Base-by-base conservation (phyloP, 768 basidiomycete genomes). In the Gymnopilus junonius region DNA sequence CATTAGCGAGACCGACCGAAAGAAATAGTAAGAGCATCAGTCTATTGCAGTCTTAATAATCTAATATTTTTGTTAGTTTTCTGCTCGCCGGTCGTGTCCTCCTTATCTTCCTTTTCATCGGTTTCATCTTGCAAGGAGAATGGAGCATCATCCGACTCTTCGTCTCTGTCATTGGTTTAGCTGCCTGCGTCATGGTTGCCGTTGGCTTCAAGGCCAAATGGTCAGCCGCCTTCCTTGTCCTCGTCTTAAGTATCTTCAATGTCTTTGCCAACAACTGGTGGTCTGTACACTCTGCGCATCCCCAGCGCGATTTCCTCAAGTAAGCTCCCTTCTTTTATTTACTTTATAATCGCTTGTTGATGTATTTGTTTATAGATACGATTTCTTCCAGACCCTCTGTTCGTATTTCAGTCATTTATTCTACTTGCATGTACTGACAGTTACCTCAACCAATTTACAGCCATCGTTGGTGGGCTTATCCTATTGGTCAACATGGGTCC, bases 191-290 rank as follows among this genome's bases (percentile, higher is more conserved):
- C 72, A 98, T 97, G 93, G 96, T 99, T 51, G 97, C 96, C 10
- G 85, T 99, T 64, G 97, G 97, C 46, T 99, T 98, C 88, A 99
- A 99, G 80, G 97, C 97, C 70, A 99, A 98, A 80, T 97, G 95
- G 94, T 95, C 94, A 14, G 97, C 97, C 2, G 87, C 89, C 12
- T 99, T 99, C 88, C 86, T 99, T 64, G 96, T 98, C 63, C 77
- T 97, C 66, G 84, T 95, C 3, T 78, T 99, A 71, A 94, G 92
- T 73, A 76, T 94, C 70, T 98, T 99, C 89, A 99, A 99, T 74
- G 95, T 97, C 34, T 93, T 97, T 70, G 93, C 92, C 77, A 99
- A 99, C 84, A 97, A 98, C 79, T 99, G 93, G 92, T 99, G 97
- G 97, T 89, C 86, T 68, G 89, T 99, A 23, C 90, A 95, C 75